Conservation (phyloP, 2,329 filamentous ascomycete species). For the Aphanocladium album region DNA sequence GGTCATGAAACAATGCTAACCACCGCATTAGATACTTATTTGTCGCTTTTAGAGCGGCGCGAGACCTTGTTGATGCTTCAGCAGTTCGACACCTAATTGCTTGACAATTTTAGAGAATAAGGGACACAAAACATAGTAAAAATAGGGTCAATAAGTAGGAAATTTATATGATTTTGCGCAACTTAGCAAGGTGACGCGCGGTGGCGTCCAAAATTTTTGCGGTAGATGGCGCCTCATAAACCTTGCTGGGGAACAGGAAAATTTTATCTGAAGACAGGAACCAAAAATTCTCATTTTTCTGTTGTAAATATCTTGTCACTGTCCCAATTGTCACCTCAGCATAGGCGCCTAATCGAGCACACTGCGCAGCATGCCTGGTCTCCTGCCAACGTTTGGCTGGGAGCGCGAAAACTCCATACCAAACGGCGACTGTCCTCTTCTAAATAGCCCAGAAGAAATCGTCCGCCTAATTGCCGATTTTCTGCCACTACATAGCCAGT, state of each 20-base stretch:
- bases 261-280: too few relatives aligned
- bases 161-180: too few relatives aligned
- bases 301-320: not conserved
- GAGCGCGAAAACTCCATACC: not conserved
- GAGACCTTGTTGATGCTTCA: constrained; percentile 5
- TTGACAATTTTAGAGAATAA: not conserved
- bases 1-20: not conserved
- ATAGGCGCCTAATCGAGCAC: not conserved
- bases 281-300: too few relatives aligned
- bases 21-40: not conserved
- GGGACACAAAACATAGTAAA: not conserved
- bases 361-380: not conserved
- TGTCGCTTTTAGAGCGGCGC: not conserved
- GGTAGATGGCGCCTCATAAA: not conserved
- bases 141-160: too few relatives aligned
- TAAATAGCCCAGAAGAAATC: not conserved
- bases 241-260: not conserved
- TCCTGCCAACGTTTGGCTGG: not conserved
- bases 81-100: not conserved
- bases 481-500: not conserved
- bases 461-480: not conserved
- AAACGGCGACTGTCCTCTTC: not conserved
- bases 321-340: not conserved
- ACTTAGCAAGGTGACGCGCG: not conserved
- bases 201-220: not conserved